These are phyloP conservation scores for Fraxinus ornus DNA, from an alignment of 305 asterid species.

Conservation along the genomic window DNA sequence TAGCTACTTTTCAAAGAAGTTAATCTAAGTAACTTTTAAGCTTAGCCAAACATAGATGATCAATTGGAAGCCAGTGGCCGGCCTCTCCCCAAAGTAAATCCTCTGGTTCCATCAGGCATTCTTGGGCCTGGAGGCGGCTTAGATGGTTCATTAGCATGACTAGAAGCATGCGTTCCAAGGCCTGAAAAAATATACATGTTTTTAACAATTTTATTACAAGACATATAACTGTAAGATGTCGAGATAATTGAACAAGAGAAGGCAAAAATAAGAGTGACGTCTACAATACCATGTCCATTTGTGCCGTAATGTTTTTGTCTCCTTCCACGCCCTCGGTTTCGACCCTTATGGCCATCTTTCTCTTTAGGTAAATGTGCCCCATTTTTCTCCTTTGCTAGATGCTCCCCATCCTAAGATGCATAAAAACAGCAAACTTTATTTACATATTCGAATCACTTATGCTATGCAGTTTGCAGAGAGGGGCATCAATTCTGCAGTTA, in stretches of 20 bases:
- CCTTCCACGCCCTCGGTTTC: slow-evolving; percentile 71
- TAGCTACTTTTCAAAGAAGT: neutral
- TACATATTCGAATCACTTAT: neutral
- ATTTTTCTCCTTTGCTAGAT: neutral
- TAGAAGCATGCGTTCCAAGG: slow-evolving; percentile 48
- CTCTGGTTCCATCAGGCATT: slow-evolving; percentile 98
- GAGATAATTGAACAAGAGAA: neutral
- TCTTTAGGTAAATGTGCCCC: slow-evolving; percentile 44
- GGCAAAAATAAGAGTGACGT: neutral
- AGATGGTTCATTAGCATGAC: slow-evolving; percentile 56
- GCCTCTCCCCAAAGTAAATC: slow-evolving; percentile 92
- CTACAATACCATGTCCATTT: slow-evolving; percentile 61
- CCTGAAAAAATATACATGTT: slow-evolving; percentile 35
- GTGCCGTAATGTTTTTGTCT: slow-evolving; percentile 54
- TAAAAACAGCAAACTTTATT: neutral
- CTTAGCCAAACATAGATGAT: neutral
- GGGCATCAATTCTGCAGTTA: neutral
- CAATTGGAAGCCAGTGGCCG: slow-evolving; percentile 50
- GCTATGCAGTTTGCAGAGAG: neutral
- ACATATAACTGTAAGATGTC: neutral
- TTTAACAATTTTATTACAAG: neutral
- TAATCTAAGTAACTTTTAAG: neutral
- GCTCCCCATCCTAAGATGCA: slow-evolving; percentile 49
- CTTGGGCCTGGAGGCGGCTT: slow-evolving; percentile 95
- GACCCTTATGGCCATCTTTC: slow-evolving; percentile 51